Conservation (phyloP, 208 protist species). For the Leishmania mexicana region DNA sequence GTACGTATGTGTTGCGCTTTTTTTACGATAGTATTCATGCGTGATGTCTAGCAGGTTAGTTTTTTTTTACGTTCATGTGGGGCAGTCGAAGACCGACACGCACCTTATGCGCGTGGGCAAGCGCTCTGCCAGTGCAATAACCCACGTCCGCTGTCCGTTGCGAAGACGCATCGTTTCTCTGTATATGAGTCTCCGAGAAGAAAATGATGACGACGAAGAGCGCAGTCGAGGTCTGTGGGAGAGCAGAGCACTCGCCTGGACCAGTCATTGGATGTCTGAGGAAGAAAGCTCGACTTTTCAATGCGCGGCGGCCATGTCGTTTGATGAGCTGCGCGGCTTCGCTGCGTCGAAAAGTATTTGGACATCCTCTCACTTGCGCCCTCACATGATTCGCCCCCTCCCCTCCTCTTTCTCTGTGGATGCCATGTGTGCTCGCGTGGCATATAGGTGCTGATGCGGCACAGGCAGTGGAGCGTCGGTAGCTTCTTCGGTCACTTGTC, state of each 20-base stretch:
- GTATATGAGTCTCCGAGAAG: not conserved
- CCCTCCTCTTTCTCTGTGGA: not conserved
- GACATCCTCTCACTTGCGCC: not conserved
- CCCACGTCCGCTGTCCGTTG: not conserved
- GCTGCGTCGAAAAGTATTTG: not conserved
- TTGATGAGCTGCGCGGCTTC: not conserved
- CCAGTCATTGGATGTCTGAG: not conserved
- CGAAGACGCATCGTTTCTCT: not conserved
- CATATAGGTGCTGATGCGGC: not conserved
- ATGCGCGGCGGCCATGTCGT: not conserved
- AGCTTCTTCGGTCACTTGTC: not conserved
- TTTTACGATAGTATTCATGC: not conserved
- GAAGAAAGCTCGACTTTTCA: not conserved
- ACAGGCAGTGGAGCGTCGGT: not conserved
- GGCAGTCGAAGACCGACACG: not conserved
- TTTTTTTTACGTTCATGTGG: not conserved
- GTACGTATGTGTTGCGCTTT: not conserved
- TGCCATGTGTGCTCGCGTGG: not conserved
- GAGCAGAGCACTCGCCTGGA: not conserved
- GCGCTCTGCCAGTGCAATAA: not conserved
- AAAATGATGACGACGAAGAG: not conserved
- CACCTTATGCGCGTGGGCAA: not conserved
- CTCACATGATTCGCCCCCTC: not conserved
- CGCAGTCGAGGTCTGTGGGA: not conserved
- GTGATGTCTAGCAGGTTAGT: not conserved